Evolutionary conservation across 805 yeast genomes (phyloP).

Genomic region (Candida coquimbonensis): DNA sequence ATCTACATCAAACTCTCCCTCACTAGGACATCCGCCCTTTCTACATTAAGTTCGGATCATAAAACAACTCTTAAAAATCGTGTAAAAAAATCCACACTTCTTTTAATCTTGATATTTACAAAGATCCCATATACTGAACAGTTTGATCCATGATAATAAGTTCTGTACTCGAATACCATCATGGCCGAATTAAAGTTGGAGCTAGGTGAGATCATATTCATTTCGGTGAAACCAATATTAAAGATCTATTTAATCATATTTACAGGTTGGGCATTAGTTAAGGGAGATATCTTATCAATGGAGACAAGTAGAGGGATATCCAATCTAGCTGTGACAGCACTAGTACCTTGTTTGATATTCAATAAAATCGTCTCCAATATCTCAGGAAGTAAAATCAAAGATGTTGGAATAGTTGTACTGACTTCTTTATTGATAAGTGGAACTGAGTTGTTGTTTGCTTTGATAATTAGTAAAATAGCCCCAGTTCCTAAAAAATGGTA

Average conservation of each 20-base stretch:
- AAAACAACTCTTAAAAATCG: no score
- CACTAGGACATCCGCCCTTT: no score
- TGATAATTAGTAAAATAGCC: slow-evolving; percentile 28
- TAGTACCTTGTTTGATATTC: slow-evolving; percentile 49
- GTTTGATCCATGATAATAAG: no score
- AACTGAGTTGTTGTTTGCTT: slow-evolving; percentile 32
- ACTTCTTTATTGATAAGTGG: slow-evolving; percentile 23
- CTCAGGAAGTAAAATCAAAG: slow-evolving; percentile 43
- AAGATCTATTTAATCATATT: slow-evolving; percentile 20
- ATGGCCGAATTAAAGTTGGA: not conserved
- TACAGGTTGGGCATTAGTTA: slow-evolving; percentile 15
- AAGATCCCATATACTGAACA: no score
- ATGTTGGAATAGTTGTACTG: slow-evolving; percentile 37
- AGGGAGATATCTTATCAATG: slow-evolving; percentile 34
- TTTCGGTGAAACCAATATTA: slow-evolving; percentile 21
- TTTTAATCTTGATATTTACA: no score
- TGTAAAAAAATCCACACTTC: no score
- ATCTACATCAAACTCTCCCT: no score
- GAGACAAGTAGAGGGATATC: slow-evolving; percentile 46
- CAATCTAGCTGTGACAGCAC: slow-evolving; percentile 40
- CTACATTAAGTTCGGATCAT: no score
- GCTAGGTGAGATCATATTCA: slow-evolving; percentile 18
- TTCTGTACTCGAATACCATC: no score
- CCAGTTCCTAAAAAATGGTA: slow-evolving; percentile 29
- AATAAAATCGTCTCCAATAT: slow-evolving; percentile 45